A percentile compares a stretch with the other conserved stretches of the same genome.
phyloP scores from a whole-genome alignment of 371 early-diverging fungal species.

The Rhizomucor miehei region DNA sequence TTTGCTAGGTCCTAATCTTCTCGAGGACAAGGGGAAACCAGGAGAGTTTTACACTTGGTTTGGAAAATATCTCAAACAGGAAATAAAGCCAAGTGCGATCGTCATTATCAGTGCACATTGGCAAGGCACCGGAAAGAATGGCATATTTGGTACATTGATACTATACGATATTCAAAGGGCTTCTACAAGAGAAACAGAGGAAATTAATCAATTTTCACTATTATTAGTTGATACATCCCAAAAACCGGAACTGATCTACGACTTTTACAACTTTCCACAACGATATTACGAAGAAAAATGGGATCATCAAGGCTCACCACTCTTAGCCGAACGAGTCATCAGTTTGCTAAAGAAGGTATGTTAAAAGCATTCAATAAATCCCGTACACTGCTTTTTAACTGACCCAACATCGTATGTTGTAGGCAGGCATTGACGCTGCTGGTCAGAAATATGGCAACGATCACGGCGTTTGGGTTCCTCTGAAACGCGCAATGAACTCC shows the following conservation, averaged over 20 bases:
- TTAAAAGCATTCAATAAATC: too few species aligned
- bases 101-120: conserved; percentile 59
- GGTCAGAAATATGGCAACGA: conserved; percentile 51
- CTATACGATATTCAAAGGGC: too few species aligned
- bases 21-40: conserved; percentile 46
- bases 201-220: background rate
- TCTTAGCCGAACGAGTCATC: conserved; percentile 47
- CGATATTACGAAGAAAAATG: conserved; percentile 55
- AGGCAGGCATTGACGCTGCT: conserved; percentile 39
- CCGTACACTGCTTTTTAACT: too few species aligned
- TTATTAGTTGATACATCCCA: conserved; percentile 35
- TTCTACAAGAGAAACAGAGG: too few species aligned
- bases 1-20: conserved; percentile 57
- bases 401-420: conserved; percentile 3
- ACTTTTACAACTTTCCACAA: conserved; percentile 61
- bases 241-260: conserved; percentile 59
- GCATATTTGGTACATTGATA: conserved; percentile 27
- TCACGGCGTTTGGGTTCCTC: conserved; percentile 61
- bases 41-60: conserved; percentile 44
- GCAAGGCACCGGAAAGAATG: conserved; percentile 41
- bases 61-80: conserved; percentile 42
- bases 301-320: conserved; percentile 54
- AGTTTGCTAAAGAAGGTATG: conserved; percentile 44
- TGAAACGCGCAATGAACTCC: conserved; percentile 46
- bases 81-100: conserved; percentile 50